Percentiles rank a stretch among this genome's conserved stretches.
These are phyloP conservation scores for Colletotrichum sp. DNA, from an alignment of 2,329 filamentous ascomycete species.

Conservation along the genomic window DNA sequence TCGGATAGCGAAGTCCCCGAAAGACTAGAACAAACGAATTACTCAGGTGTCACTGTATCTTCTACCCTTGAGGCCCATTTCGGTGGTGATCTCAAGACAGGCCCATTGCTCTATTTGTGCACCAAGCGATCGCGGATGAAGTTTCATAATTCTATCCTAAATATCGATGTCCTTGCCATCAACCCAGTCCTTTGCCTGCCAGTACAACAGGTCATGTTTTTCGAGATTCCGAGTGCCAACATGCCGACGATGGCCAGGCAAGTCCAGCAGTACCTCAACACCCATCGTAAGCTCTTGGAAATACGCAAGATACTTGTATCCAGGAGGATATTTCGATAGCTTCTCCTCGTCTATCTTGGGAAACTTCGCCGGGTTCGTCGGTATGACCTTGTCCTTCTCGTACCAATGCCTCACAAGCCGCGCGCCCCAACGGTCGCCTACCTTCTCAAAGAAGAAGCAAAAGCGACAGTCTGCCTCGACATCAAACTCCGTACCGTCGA, in stretches of 20 bases:
- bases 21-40: background rate
- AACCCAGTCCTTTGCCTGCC: background rate
- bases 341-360: background rate
- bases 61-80: background rate
- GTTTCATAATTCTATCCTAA: background rate
- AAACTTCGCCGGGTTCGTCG: background rate
- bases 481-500: conserved; percentile 47
- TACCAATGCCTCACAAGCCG: background rate
- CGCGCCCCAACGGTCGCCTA: conserved; percentile 39
- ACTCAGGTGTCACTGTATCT: background rate
- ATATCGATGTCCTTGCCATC: background rate
- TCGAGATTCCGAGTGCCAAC: background rate
- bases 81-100: background rate
- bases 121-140: fast-evolving
- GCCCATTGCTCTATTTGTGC: background rate
- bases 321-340: background rate
- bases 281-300: background rate
- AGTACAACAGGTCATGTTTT: background rate
- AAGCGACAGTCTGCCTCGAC: conserved; percentile 53
- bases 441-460: conserved; percentile 49
- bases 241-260: background rate
- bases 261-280: background rate
- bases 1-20: background rate
- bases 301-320: background rate
- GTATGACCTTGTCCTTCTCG: background rate